Base-by-base conservation (phyloP, 768 basidiomycete species). In the Serendipita indica region DNA sequence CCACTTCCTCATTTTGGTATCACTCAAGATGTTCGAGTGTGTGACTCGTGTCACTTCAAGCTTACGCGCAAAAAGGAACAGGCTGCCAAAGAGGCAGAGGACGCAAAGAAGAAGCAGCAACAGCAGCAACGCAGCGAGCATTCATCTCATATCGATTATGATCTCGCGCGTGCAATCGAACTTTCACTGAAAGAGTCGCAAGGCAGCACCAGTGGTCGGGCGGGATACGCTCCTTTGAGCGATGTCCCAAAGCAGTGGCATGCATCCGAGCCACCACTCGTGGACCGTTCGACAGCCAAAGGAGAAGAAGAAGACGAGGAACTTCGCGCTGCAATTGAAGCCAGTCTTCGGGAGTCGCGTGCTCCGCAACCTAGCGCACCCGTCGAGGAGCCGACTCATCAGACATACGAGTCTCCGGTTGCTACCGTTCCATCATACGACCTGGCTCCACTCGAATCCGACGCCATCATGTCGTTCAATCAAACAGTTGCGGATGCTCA, bases 1-100 rank as follows among this genome's bases (percentile, higher is more conserved):
- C 74, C 89, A 0, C 75, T 98, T 22, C 94, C 96, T 3, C 88
- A 92, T 67, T 94, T 89, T 65, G 96, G 96, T 10, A 92, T 99
- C 63, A 75, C 81, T 1, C 85, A 96, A 66, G 84, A 86, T 34
- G 96, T 99, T 3, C 77, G 96, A 35, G 94, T 98, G 0, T 98
- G 96, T 60, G 94, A 99, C 62, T 76, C 80, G 2, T 99, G 96
- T 66, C 77, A 83, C 68, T 75, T 74, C n/a, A 94, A 92, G 69
- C 70, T 90, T 54, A 75, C 69, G 33, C 83, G 78, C 72, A 83
- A 81, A 67, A 73, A 70, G n/a, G 60, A 52, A 22, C 25, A n/a
- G 1, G 2, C 49, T 10, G 49, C 49, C 20, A 54, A 54, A 27
- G 49, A 54, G n/a, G 56, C 58, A 2, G 41, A 45, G 32, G 57